Evolutionary conservation across 1,284 basidiomycete species (phyloP).

Genomic region (Flammula alnicola): DNA sequence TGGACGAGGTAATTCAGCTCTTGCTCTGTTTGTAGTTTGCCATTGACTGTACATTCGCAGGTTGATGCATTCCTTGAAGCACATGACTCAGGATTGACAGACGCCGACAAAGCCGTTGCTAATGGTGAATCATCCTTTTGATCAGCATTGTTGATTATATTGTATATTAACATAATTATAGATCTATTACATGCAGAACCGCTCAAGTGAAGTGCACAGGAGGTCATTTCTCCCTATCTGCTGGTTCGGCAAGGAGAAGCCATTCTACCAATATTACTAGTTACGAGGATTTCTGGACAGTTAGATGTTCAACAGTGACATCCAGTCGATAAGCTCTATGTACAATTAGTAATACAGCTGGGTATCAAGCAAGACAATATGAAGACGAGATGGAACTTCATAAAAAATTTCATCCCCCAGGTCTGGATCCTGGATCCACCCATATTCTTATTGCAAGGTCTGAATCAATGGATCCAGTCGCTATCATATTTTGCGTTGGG

Average conservation of each 20-base stretch:
- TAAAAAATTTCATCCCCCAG: constrained; percentile 11
- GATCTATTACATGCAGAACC: constrained; percentile 61
- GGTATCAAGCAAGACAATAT: constrained; percentile 18
- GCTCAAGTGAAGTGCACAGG: constrained; percentile 16
- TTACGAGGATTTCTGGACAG: constrained; percentile 5
- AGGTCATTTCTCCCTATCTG: neutral
- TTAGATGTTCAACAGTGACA: constrained; percentile 2
- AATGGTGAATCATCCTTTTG: constrained; percentile 54
- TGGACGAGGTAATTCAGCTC: constrained; percentile 73
- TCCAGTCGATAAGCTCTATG: constrained; percentile 16
- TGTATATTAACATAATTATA: constrained; percentile 29
- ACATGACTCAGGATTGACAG: constrained; percentile 85
- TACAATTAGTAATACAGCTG: constrained; percentile 29
- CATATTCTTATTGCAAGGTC: constrained; percentile 82
- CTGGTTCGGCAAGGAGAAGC: no score
- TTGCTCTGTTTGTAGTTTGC: neutral
- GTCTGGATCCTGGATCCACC: constrained; percentile 54
- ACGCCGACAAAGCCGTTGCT: constrained; percentile 84
- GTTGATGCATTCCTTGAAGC: constrained; percentile 93
- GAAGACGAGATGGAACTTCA: neutral
- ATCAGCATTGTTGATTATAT: neutral
- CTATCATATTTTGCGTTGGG: constrained; percentile 82
- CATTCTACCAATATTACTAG: neutral
- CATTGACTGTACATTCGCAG: constrained; percentile 34
- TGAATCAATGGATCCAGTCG: constrained; percentile 80